phyloP scores from a whole-genome alignment of 768 basidiomycete species.

The Mycena galopus region DNA sequence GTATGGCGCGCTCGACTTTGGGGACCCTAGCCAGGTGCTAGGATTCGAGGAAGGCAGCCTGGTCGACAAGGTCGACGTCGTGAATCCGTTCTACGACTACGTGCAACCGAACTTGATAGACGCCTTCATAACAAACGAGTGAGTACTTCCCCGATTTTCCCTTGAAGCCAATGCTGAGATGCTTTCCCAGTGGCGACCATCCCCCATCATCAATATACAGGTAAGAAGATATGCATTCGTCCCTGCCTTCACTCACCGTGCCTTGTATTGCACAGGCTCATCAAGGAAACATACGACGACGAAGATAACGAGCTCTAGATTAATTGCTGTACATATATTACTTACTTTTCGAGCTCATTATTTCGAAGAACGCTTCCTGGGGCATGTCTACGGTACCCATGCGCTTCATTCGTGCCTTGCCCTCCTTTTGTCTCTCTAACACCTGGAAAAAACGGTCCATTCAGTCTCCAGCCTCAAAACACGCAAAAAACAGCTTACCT shows the following conservation, averaged over 20 bases:
- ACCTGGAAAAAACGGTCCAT: constrained; percentile 64
- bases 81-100: constrained; percentile 98
- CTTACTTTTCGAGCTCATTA: constrained; percentile 72
- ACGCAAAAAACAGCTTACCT: neutral
- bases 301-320: constrained; percentile 86
- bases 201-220: constrained; percentile 95
- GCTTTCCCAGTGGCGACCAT: constrained; percentile 86
- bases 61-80: constrained; percentile 90
- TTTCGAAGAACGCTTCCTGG: constrained; percentile 95
- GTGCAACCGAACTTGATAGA: constrained; percentile 93
- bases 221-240: constrained; percentile 46
- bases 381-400: constrained; percentile 92
- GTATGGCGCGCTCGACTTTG: constrained; percentile 87
- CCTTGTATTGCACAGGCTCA: constrained; percentile 69
- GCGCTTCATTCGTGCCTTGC: constrained; percentile 90
- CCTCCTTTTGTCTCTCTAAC: constrained; percentile 91
- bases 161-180: constrained; percentile 18
- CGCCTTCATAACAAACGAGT: constrained; percentile 98
- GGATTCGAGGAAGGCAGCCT: constrained; percentile 85
- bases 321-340: constrained; percentile 35
- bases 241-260: constrained; percentile 31
- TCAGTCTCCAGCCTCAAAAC: neutral
- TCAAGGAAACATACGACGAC: constrained; percentile 96
- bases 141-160: constrained; percentile 54
- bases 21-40: constrained; percentile 70